Percentiles rank a stretch among this genome's conserved stretches.
phyloP scores from a whole-genome alignment of 306 rosid species.

The Cucurbita pepo region DNA sequence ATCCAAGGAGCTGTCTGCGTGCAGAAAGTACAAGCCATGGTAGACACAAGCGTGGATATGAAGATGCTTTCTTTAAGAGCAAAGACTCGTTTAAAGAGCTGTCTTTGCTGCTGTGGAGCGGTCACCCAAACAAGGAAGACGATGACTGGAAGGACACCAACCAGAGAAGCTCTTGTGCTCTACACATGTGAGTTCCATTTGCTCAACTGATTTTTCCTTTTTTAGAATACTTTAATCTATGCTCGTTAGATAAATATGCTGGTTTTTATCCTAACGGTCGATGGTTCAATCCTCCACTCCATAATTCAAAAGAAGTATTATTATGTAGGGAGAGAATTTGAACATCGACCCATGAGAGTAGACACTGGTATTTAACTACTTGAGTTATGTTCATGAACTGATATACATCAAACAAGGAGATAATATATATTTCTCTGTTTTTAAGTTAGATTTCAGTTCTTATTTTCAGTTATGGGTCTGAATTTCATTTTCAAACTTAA shows the following conservation, averaged over 20 bases:
- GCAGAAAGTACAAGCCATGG: conserved; percentile 11
- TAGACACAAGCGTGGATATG: conserved; percentile 40
- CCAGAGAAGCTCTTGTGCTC: conserved; percentile 13
- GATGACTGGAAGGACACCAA: conserved; percentile 24
- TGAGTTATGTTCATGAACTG: not conserved
- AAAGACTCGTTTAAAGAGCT: conserved; percentile 8
- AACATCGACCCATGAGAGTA: not conserved
- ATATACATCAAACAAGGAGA: no score
- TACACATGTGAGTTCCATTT: conserved; percentile 31
- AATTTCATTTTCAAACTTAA: not conserved
- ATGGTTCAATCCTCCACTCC: not conserved
- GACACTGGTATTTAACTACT: not conserved
- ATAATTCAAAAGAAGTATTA: no score
- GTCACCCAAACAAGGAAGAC: conserved; percentile 56
- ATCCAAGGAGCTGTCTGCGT: conserved; percentile 8
- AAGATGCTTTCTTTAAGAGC: conserved; percentile 31
- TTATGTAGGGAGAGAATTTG: not conserved
- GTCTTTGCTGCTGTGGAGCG: conserved; percentile 48
- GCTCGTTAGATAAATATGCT: not conserved
- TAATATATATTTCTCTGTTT: not conserved
- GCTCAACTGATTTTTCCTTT: not conserved
- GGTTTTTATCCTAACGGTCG: not conserved
- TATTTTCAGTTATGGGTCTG: not conserved
- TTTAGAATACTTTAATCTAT: not conserved
- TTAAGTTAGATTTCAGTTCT: not conserved